These are phyloP conservation scores for Aspergillus campestris DNA, from an alignment of 495 filamentous ascomycete species.

Conservation along the genomic window DNA sequence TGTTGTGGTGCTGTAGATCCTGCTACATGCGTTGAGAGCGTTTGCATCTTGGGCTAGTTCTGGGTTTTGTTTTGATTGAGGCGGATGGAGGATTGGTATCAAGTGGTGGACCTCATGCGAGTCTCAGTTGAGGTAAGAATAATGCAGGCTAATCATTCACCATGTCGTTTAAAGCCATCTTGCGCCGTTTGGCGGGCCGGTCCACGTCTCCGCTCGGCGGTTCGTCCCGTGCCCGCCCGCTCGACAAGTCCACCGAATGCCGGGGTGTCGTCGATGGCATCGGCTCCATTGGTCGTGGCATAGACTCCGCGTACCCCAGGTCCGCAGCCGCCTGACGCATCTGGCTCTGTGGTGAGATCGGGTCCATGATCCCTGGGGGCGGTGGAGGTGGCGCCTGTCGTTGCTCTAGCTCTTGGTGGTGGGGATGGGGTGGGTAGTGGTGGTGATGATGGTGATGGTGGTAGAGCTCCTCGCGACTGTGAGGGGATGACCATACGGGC, in stretches of 20 bases:
- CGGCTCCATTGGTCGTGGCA: constrained; percentile 18
- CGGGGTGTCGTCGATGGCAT: constrained; percentile 14
- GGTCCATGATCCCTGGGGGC: constrained; percentile 18
- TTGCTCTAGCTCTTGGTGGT: constrained; percentile 15
- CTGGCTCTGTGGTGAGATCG: constrained; percentile 23
- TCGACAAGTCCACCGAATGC: constrained; percentile 11
- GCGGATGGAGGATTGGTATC: neutral
- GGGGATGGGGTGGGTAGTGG: neutral
- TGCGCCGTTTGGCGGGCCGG: constrained; percentile 64
- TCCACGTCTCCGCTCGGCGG: constrained; percentile 16
- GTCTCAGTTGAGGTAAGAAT: no score
- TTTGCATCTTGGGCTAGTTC: constrained; percentile 1
- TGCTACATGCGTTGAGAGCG: constrained; percentile 20
- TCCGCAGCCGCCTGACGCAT: constrained; percentile 13
- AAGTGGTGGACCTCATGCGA: no score
- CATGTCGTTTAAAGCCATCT: constrained; percentile 49
- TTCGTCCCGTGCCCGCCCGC: constrained; percentile 9
- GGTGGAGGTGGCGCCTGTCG: constrained; percentile 5
- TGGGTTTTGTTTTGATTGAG: neutral
- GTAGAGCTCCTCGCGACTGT: constrained; percentile 14
- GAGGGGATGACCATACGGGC: constrained; percentile 16
- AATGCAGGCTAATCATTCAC: constrained; percentile 28
- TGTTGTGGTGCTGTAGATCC: constrained; percentile 28
- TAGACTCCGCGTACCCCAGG: constrained; percentile 15
- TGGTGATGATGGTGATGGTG: constrained; percentile 15